Conservation (phyloP, 2,329 filamentous ascomycete genomes). For the Lasiodiplodia sp. region DNA sequence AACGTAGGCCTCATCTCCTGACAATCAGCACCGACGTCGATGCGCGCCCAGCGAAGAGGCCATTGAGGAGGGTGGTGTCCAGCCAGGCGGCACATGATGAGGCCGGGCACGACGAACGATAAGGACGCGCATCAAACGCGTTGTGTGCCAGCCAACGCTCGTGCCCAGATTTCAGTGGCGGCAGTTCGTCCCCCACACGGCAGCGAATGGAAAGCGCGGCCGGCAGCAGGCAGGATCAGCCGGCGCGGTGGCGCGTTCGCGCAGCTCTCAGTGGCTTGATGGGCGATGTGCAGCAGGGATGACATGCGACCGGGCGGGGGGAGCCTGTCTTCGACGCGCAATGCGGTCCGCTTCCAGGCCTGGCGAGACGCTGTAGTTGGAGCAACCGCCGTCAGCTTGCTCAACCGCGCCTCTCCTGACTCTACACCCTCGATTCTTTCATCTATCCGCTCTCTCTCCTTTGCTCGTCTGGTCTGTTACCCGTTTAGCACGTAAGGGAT, state of each 20-base stretch:
- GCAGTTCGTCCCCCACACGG: constrained; percentile 3
- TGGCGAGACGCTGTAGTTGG: constrained; percentile 1
- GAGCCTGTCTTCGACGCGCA: constrained; percentile 15
- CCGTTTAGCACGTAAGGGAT: constrained; percentile 17
- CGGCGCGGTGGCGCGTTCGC: neutral
- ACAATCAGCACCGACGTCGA: neutral
- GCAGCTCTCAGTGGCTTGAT: constrained; percentile 14
- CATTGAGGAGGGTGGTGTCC: neutral
- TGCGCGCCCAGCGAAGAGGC: neutral
- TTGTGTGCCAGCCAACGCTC: constrained; percentile 8
- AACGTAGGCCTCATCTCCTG: constrained; percentile 25
- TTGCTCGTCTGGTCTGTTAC: neutral
- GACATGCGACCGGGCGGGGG: neutral
- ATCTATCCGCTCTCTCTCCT: neutral
- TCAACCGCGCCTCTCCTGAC: constrained; percentile 1
- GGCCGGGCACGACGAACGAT: neutral
- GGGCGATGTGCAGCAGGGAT: constrained; percentile 22
- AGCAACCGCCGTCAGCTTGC: neutral
- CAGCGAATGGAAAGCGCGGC: constrained; percentile 3
- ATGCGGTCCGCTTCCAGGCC: constrained; percentile 17
- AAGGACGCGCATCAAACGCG: constrained; percentile 12
- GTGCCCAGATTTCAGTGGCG: constrained; percentile 6
- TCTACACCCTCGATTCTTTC: neutral
- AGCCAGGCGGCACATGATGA: neutral
- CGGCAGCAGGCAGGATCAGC: constrained; percentile 8